Evolutionary conservation across 2,329 filamentous ascomycete species (phyloP), one percentile per base, ranked within the genome.

Genomic region (Aspergillus sp.): DNA sequence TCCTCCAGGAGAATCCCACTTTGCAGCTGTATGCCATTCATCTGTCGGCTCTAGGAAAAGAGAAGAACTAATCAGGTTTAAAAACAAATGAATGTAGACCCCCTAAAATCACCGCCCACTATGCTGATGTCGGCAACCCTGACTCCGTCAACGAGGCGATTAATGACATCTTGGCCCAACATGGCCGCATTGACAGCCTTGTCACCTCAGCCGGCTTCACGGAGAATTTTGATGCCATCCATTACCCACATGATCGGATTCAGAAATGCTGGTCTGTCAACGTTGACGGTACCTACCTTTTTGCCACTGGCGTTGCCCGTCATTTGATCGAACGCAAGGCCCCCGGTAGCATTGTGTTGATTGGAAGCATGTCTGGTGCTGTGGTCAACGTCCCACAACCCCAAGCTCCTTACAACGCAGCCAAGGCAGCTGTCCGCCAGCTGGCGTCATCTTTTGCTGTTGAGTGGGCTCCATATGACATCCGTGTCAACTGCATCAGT

Each of bases 201-300:
- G 90, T 97, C 59, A 96, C 91, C 29, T 94, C 88, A n/a, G 91
- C 91, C 43, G 91, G 91, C 41, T 95, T 97, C 73, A 93, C 88
- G 8, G 91, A 96, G 74, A 96, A 96, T 74, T 94, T 89, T 62
- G 85, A 94, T 60, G 91, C 91, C 42, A 85, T 90, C 59, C 82
- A 83, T 57, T 97, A 97, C 71, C 90, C 90, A 0, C 81, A 90
- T 56, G 88, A 95, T 57, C 85, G 90, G 55, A 84, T 96, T 69
- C 82, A 90, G 69, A 94, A 94, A 75, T 81, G 96, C n/a, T 96
- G 88, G 88, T 83, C 82, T 42, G 91, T 96, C 63, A 95, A 96
- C 56, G 89, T 97, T 1, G 88, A 86, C 61, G 91, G 91, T 19
- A 94, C 91, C 46, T 96, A 94, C 66, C 75, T 95, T 32, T 95